Base-by-base conservation (phyloP, 2,329 filamentous ascomycete species). In the Curvularia eragrostidis region DNA sequence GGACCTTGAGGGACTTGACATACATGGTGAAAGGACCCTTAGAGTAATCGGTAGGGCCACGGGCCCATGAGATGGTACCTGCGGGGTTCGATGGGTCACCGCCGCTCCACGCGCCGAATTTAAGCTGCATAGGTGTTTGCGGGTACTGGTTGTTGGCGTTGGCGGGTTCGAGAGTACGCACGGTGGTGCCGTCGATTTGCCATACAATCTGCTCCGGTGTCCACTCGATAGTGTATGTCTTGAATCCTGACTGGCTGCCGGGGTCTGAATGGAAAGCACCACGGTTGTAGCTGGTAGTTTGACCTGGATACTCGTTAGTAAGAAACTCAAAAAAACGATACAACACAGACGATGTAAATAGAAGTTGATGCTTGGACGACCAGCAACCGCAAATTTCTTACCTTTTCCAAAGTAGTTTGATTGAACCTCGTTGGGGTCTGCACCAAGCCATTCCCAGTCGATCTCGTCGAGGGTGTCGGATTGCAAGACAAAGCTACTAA, bases 381-480 rank as follows among this genome's bases (percentile, higher is more conserved):
- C 19, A 15, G 24, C 7, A 15, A 21, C 8, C 12, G 36, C 18
- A 9, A 6, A 24, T 42, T 7, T 24, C 39, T 8, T 42, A 43
- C 41, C 43, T 46, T 46, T 46, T 46, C 43, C 92, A 69, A 99
- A 99, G 80, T 96, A 99, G 79, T 99, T 99, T 67, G 88, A 90
- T 79, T 99, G 95, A n/a, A 97, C 91, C 77, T 96, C 84, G 56
- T 82, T 81, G 63, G 84, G 79, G 72, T 91, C 85, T 54, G 89
- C 87, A 56, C 95, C 95, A 23, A 99, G 85, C 91, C 93, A 98
- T 78, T 99, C 95, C 82, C 94, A 91, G 77, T 99, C 95, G 72
- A 99, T 96, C 81, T 99, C 95, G 78, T 99, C 95, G 43, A 97
- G 85, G 70, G 87, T 86, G 76, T 98, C 94, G 13, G 93, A 97